These are phyloP conservation scores for Colletotrichum endophyticum DNA, from an alignment of 2,329 filamentous ascomycete genomes.

Conservation along the genomic window DNA sequence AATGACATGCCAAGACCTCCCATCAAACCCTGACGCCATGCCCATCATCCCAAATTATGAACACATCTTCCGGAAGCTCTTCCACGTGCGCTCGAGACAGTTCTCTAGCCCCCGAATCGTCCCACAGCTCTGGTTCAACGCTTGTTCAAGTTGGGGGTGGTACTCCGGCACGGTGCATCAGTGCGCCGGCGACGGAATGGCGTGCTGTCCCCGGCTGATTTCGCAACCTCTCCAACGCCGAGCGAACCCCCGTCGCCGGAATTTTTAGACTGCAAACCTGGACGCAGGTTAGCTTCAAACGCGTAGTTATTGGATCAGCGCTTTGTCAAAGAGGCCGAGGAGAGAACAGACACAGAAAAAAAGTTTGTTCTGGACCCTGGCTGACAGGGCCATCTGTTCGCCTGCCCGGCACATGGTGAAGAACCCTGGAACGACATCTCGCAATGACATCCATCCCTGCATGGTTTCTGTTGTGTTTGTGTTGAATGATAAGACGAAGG, in stretches of 20 bases:
- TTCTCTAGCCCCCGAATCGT: neutral
- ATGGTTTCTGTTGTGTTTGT: neutral
- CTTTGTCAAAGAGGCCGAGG: neutral
- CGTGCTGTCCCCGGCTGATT: slow-evolving; percentile 17
- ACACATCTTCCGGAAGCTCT: neutral
- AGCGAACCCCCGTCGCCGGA: neutral
- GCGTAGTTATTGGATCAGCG: neutral
- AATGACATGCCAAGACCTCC: neutral
- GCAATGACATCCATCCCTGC: slow-evolving; percentile 3
- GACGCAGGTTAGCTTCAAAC: neutral
- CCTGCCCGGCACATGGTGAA: neutral
- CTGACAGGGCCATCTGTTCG: neutral
- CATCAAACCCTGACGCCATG: neutral
- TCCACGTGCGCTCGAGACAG: neutral
- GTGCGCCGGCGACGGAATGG: slow-evolving; percentile 14
- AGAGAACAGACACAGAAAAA: neutral
- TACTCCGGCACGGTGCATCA: neutral
- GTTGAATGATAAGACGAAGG: slow-evolving; percentile 10
- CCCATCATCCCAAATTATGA: neutral
- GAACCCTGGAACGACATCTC: neutral
- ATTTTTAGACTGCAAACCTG: neutral
- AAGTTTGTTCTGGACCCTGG: slow-evolving; percentile 15
- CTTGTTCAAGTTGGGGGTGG: neutral
- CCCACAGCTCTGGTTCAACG: neutral
- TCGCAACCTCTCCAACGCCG: slow-evolving; percentile 6